Conservation (phyloP, 805 yeast genomes). For the Ogataea minuta region DNA sequence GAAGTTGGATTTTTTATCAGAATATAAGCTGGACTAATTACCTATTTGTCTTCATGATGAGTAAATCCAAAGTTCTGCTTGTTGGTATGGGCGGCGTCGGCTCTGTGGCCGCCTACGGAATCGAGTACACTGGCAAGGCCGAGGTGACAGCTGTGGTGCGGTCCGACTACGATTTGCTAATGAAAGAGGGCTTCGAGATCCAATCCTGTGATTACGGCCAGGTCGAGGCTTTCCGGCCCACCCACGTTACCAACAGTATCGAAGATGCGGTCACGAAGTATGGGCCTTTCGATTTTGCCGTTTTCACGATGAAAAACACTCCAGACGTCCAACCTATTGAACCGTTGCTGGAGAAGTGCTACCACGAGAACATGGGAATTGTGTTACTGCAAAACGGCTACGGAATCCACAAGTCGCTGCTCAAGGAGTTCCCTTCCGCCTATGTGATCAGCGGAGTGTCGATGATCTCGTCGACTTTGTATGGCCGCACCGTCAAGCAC, state of each 20-base stretch:
- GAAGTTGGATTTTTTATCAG: background rate
- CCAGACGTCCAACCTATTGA: slow-evolving; percentile 60
- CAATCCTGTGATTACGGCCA: slow-evolving; percentile 63
- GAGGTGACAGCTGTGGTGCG: slow-evolving; percentile 63
- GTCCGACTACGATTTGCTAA: slow-evolving; percentile 57
- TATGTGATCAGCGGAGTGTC: slow-evolving; percentile 40
- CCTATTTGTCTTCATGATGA: background rate
- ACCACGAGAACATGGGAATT: slow-evolving; percentile 33
- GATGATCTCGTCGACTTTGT: slow-evolving; percentile 35
- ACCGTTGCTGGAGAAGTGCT: slow-evolving; percentile 26
- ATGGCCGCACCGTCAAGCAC: slow-evolving; percentile 34
- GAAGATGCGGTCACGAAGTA: slow-evolving; percentile 43
- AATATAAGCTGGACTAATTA: background rate
- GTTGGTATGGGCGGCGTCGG: slow-evolving; percentile 91
- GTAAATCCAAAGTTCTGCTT: slow-evolving; percentile 46
- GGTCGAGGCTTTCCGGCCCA: slow-evolving; percentile 53
- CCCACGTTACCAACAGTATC: slow-evolving; percentile 38
- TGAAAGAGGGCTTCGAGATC: slow-evolving; percentile 53
- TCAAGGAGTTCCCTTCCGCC: slow-evolving; percentile 34
- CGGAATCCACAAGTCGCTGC: slow-evolving; percentile 37
- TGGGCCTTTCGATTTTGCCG: slow-evolving; percentile 51
- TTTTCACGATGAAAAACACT: slow-evolving; percentile 61
- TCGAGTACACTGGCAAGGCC: slow-evolving; percentile 46
- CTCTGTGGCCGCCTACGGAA: slow-evolving; percentile 65
- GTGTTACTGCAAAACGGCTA: slow-evolving; percentile 42